A percentile compares a stretch with the other conserved stretches of the same genome.
Conservation (phyloP, 2,329 filamentous ascomycete species). For the Atkinsonella hypoxylon region DNA sequence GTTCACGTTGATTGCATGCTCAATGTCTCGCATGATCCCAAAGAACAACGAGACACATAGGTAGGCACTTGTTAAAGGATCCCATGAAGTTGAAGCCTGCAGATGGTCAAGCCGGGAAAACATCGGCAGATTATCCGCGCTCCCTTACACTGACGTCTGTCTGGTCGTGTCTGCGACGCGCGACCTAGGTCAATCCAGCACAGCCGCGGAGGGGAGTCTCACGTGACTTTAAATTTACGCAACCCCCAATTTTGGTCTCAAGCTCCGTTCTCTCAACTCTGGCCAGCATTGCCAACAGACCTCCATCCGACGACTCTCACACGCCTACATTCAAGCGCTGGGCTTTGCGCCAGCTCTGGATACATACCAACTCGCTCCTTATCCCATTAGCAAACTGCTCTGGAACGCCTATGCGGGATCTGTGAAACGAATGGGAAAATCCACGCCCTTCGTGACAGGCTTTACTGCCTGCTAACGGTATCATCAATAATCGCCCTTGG, state of each 20-base stretch:
- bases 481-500: slow-evolving; percentile 8
- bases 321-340: slow-evolving; percentile 13
- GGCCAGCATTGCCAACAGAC: slow-evolving; percentile 14
- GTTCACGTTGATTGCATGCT: neutral
- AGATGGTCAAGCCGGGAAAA: neutral
- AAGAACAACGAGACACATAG: neutral
- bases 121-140: neutral
- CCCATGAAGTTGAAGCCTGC: neutral
- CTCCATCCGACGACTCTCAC: slow-evolving; percentile 8
- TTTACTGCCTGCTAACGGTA: slow-evolving; percentile 33
- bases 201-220: slow-evolving; percentile 12
- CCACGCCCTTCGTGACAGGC: slow-evolving; percentile 34
- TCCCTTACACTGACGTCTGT: neutral
- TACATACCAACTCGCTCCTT: neutral
- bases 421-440: slow-evolving; percentile 34
- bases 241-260: slow-evolving; percentile 17
- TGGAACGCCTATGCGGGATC: slow-evolving; percentile 3
- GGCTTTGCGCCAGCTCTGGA: slow-evolving; percentile 5
- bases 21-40: neutral
- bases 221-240: slow-evolving; percentile 34
- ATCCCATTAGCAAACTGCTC: neutral
- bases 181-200: neutral
- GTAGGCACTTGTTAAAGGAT: neutral
- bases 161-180: neutral
- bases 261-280: slow-evolving; percentile 20